Evolutionary conservation across 2,329 filamentous ascomycete species (phyloP).

Genomic region (Colletotrichum liriopes): DNA sequence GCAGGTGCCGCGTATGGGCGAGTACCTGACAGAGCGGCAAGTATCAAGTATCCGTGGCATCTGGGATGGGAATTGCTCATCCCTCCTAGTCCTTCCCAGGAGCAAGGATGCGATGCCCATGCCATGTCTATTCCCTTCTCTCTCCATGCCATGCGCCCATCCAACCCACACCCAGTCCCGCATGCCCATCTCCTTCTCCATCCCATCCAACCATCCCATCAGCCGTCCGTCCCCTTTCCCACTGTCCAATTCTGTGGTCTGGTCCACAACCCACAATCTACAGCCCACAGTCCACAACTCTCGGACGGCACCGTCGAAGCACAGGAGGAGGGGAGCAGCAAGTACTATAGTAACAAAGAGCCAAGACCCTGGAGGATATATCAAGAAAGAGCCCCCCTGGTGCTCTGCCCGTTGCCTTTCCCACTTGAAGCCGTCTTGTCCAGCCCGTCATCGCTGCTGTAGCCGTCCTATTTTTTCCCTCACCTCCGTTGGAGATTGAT

Average conservation of each 20-base stretch:
- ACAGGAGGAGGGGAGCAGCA: conserved; percentile 4
- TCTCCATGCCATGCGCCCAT: conserved; percentile 31
- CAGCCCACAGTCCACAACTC: conserved; percentile 26
- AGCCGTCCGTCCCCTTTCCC: conserved; percentile 25
- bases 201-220: conserved; percentile 34
- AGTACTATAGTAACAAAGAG: conserved; percentile 6
- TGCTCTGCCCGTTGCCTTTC: conserved; percentile 2
- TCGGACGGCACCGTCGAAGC: conserved; percentile 29
- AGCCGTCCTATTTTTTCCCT: conserved; percentile 12
- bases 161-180: conserved; percentile 23
- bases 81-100: conserved; percentile 4
- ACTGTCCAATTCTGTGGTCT: conserved; percentile 19
- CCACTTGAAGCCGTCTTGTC: conserved; percentile 7
- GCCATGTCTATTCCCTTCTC: conserved; percentile 30
- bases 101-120: conserved; percentile 36
- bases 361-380: conserved; percentile 38
- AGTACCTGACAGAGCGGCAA: neutral
- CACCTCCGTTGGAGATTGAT: conserved; percentile 38
- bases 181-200: conserved; percentile 28
- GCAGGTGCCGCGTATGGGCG: neutral
- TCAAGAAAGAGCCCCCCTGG: conserved; percentile 41
- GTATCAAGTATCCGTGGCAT: neutral
- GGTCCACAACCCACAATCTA: conserved; percentile 21
- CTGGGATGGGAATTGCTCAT: conserved; percentile 30
- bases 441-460: conserved; percentile 20